These are phyloP conservation scores for Syzygium syzygioides DNA, from an alignment of 441 rosid species.

Conservation along the genomic window DNA sequence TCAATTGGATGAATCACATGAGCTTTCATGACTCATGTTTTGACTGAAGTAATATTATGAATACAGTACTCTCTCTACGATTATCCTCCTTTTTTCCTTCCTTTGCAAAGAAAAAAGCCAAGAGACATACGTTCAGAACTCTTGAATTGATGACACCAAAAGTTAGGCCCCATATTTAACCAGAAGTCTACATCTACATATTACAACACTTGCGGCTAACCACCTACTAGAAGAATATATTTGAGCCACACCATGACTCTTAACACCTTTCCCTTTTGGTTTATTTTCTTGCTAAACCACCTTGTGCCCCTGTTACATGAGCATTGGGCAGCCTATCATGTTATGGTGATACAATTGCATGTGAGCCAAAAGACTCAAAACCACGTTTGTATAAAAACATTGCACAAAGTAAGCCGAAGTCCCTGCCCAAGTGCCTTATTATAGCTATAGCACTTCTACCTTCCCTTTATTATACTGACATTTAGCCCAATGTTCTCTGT, in stretches of 20 bases:
- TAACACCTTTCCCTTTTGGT: not conserved
- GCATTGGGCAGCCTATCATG: not conserved
- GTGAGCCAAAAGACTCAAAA: not conserved
- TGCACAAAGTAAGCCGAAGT: not conserved
- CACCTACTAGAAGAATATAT: not conserved
- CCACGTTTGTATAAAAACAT: not conserved
- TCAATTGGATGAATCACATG: constrained; percentile 7
- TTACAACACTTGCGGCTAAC: not conserved
- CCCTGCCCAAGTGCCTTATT: not conserved
- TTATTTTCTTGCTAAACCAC: not conserved
- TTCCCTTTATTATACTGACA: not conserved
- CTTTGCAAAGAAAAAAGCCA: not conserved
- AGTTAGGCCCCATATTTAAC: not conserved
- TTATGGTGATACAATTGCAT: not conserved
- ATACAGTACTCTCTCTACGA: fast-evolving
- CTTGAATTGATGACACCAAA: not conserved
- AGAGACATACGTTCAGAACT: not conserved
- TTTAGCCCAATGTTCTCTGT: not conserved
- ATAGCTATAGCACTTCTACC: not conserved
- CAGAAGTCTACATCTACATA: not conserved
- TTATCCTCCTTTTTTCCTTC: not conserved
- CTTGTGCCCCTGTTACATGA: not conserved
- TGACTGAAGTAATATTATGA: not conserved
- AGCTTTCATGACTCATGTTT: not conserved
- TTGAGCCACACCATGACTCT: not conserved